Evolutionary conservation across 352 stramenopile genomes (phyloP).

Genomic region (Phytophthora macrochlamydospora): DNA sequence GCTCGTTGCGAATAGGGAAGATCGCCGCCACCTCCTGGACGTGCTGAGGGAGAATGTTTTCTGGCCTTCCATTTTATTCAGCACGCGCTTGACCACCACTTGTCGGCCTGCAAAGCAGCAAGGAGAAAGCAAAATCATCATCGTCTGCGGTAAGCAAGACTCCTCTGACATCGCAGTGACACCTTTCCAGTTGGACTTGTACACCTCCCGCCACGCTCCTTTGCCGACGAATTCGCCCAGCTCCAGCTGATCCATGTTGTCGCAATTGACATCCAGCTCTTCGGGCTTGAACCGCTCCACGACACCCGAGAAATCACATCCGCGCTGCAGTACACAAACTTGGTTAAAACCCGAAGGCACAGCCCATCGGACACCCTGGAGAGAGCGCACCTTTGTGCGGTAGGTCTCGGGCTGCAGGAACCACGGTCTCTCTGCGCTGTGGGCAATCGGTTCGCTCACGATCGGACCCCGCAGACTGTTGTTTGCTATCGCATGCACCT

Average conservation of each 20-base stretch:
- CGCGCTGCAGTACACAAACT: conserved; percentile 23
- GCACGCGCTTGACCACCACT: conserved; percentile 55
- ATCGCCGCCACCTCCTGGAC: conserved; percentile 54
- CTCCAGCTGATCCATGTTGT: conserved; percentile 46
- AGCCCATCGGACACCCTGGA: no score
- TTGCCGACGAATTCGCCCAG: conserved; percentile 46
- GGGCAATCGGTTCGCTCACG: no score
- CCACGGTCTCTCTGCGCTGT: no score
- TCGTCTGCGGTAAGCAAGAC: not conserved
- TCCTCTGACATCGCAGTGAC: not conserved
- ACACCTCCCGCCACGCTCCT: conserved; percentile 60
- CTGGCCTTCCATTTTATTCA: conserved; percentile 39
- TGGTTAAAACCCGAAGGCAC: no score
- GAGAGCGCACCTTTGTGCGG: no score
- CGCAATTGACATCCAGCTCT: conserved; percentile 53
- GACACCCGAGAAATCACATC: conserved; percentile 50
- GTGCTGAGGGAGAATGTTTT: conserved; percentile 50
- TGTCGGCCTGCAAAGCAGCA: conserved; percentile 27
- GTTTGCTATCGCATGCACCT: no score
- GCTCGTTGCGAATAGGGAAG: conserved; percentile 49
- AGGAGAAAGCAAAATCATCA: not conserved
- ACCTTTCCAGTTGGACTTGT: conserved; percentile 57
- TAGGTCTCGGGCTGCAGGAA: no score
- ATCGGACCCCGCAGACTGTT: no score
- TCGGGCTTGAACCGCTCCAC: conserved; percentile 44